These are phyloP conservation scores for Wickerhamiella infanticola DNA, from an alignment of 1,139 yeast species.

Conservation along the genomic window DNA sequence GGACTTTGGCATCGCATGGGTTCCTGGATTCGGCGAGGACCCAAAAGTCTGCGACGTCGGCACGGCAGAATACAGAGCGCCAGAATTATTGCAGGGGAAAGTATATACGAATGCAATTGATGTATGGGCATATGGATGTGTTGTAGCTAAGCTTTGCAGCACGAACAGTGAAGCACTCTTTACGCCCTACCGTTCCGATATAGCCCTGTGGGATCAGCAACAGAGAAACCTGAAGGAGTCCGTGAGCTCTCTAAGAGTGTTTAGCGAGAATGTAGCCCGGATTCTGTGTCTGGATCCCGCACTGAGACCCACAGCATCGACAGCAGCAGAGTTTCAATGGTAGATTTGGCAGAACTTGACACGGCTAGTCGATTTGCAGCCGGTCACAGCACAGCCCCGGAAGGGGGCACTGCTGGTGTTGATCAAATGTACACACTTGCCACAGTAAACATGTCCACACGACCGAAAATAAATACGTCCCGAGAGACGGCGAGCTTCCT, in stretches of 20 bases:
- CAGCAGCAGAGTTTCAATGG: constrained; percentile 39
- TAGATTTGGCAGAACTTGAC: constrained; percentile 32
- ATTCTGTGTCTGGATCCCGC: constrained; percentile 41
- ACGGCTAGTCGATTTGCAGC: constrained; percentile 8
- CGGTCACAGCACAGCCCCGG: constrained; percentile 14
- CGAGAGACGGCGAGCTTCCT: constrained; percentile 38
- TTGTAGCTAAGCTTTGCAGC: constrained; percentile 39
- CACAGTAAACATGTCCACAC: constrained; percentile 85
- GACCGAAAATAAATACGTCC: constrained; percentile 48
- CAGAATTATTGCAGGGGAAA: constrained; percentile 67
- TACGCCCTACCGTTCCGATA: constrained; percentile 34
- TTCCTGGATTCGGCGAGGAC: constrained; percentile 31
- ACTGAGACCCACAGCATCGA: constrained; percentile 46
- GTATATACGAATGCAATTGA: constrained; percentile 51
- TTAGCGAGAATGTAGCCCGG: too few relatives aligned
- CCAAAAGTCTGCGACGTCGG: constrained; percentile 39
- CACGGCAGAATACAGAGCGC: constrained; percentile 67
- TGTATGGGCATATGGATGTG: constrained; percentile 66
- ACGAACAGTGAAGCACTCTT: constrained; percentile 31
- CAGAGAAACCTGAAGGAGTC: constrained; percentile 31
- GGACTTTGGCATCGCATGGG: constrained; percentile 70
- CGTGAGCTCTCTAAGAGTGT: too few relatives aligned
- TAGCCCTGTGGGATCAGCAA: constrained; percentile 47
- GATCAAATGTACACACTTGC: constrained; percentile 58
- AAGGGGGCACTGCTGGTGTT: constrained; percentile 5